phyloP scores from a whole-genome alignment of 345 rosid genomes.

The Erysimum cheiranthoides region DNA sequence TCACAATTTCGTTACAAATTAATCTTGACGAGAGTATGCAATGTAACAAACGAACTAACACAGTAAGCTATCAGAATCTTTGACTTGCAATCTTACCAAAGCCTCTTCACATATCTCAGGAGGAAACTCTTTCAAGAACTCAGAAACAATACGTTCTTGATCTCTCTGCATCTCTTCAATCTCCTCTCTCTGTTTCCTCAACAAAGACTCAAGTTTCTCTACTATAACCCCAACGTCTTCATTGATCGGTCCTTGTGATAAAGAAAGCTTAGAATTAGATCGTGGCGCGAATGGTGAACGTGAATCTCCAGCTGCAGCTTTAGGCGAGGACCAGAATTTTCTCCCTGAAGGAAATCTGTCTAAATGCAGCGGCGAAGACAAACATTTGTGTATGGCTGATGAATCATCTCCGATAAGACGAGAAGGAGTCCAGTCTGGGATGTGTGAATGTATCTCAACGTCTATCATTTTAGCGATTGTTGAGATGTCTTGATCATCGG shows the following conservation, averaged over 20 bases:
- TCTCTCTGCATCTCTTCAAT: conserved; percentile 65
- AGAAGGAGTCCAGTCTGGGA: conserved; percentile 72
- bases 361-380: conserved; percentile 54
- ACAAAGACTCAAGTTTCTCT: conserved; percentile 63
- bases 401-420: conserved; percentile 37
- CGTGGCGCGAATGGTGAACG: conserved; percentile 48
- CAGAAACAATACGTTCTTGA: conserved; percentile 61
- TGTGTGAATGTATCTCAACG: conserved; percentile 70
- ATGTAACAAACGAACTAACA: conserved; percentile 29
- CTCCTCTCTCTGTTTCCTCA: conserved; percentile 71
- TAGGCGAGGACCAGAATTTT: conserved; percentile 84
- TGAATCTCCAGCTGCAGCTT: conserved; percentile 52
- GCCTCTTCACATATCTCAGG: conserved; percentile 60
- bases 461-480: conserved; percentile 78
- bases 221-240: conserved; percentile 47
- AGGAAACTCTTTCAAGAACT: conserved; percentile 63
- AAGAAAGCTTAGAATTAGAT: conserved; percentile 29
- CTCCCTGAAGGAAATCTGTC: conserved; percentile 89
- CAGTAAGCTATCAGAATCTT: conserved; percentile 43
- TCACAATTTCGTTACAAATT: background rate
- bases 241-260: conserved; percentile 27
- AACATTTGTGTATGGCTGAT: conserved; percentile 42
- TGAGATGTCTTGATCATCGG: conserved; percentile 91
- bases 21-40: background rate
- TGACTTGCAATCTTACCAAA: conserved; percentile 49